These are phyloP conservation scores for Clarireedia hainanense DNA, from an alignment of 2,329 filamentous ascomycete genomes.

Conservation along the genomic window DNA sequence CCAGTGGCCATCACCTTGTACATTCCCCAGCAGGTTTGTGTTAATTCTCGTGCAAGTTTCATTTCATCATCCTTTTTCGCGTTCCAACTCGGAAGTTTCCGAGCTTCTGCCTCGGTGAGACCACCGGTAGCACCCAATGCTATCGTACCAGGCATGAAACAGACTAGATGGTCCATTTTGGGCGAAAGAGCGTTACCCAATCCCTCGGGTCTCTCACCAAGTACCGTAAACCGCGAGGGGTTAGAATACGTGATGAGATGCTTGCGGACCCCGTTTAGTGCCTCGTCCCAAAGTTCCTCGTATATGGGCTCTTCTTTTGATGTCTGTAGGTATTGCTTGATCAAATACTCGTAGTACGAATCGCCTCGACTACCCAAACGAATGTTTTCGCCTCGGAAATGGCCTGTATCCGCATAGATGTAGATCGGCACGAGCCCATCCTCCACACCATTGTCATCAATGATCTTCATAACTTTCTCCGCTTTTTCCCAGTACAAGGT, in stretches of 20 bases:
- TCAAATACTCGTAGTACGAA: conserved; percentile 97
- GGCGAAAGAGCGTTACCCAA: conserved; percentile 58
- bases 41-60: conserved; percentile 77
- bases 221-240: conserved; percentile 73
- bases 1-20: conserved; percentile 86
- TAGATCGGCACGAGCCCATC: conserved; percentile 90
- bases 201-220: conserved; percentile 77
- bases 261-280: conserved; percentile 78
- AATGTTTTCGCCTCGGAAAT: conserved; percentile 78
- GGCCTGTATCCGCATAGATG: conserved; percentile 69
- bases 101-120: conserved; percentile 64
- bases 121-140: conserved; percentile 81
- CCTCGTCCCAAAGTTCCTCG: conserved; percentile 85
- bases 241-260: conserved; percentile 86
- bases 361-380: conserved; percentile 89
- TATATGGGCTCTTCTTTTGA: conserved; percentile 80
- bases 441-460: conserved; percentile 71
- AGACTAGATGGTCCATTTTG: conserved; percentile 98
- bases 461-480: conserved; percentile 84
- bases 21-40: conserved; percentile 97
- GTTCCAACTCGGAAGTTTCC: conserved; percentile 64
- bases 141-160: conserved; percentile 95
- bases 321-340: conserved; percentile 97
- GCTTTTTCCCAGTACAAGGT: conserved; percentile 85
- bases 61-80: conserved; percentile 80